Evolutionary conservation across 805 yeast genomes (phyloP), one percentile per base, ranked within the genome.

Genomic region (Alloascoidea africana): DNA sequence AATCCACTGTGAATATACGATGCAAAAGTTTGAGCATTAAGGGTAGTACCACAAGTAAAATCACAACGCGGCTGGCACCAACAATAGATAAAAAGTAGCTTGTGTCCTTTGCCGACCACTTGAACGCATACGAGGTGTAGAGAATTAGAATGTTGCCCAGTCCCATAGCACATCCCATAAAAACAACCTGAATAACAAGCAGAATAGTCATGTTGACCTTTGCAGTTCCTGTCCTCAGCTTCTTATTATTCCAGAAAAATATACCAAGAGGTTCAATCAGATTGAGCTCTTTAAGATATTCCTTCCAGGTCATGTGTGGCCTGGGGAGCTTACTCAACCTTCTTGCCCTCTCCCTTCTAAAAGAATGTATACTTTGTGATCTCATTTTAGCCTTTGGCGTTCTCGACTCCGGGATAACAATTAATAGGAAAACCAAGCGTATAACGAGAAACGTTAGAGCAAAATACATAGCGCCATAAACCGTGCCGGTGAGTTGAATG

Each of bases 391-490:
- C 17, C 5, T 14, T 16, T 34, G 8, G 5, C 5, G 36, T 18
- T 18, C 17, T 5, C 18, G 36, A 34, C 14, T 34, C 36, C 5
- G 36, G 36, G 8, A 34, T 30, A 16, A 34, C 6, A 5, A 34
- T 5, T 16, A 14, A n/a, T 11, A 34, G 18, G 5, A 34, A 18
- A 6, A 34, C 11, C 13, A 34, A 34, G 8, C 11, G n/a, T 11
- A 14, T 5, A 14, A 34, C 18, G n/a, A 11, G 11, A 34, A 18
- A 34, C n/a, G 32, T 11, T 6, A 34, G 16, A 11, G 14, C 36
- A 34, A 34, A 6, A 8, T 14, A 8, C 11, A 34, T 8, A 5
- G 36, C 17, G 8, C 16, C 6, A 18, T 8, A 16, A 6, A 14
- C 6, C 8, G n/a, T 18, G 8, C 36, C 36, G 18, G 13, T 23